Evolutionary conservation across 352 stramenopile genomes (phyloP).

Genomic region (Lagenidium giganteum): DNA sequence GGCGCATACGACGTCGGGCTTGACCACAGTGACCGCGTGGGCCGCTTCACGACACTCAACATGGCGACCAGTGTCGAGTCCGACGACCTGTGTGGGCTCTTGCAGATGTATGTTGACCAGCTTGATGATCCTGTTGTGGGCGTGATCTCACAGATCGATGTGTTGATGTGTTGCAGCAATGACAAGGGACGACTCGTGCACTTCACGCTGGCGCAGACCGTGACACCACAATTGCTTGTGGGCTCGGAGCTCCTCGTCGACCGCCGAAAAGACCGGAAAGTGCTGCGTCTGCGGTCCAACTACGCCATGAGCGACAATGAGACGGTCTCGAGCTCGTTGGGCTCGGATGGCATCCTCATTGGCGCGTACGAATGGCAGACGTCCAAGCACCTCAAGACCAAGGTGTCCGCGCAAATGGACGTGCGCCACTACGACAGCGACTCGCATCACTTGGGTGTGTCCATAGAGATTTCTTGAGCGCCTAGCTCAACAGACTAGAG

Average conservation of each 20-base stretch:
- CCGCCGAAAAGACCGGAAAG: slow-evolving; percentile 62
- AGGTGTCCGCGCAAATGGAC: slow-evolving; percentile 73
- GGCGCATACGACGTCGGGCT: slow-evolving; percentile 77
- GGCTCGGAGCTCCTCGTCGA: slow-evolving; percentile 63
- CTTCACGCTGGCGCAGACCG: slow-evolving; percentile 54
- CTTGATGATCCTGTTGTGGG: background rate
- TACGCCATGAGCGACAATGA: slow-evolving; percentile 45
- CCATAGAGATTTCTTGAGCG: slow-evolving; percentile 77
- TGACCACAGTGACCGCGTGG: slow-evolving; percentile 68
- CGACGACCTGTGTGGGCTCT: slow-evolving; percentile 53
- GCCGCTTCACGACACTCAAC: slow-evolving; percentile 59
- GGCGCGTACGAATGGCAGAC: slow-evolving; percentile 76
- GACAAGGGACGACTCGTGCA: slow-evolving; percentile 56
- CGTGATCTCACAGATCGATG: background rate
- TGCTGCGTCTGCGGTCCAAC: slow-evolving; percentile 47
- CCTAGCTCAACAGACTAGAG: too few relatives aligned
- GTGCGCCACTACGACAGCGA: slow-evolving; percentile 81
- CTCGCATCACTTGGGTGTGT: slow-evolving; percentile 77
- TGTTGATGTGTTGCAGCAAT: slow-evolving; percentile 28
- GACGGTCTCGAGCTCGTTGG: slow-evolving; percentile 49
- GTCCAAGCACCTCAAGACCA: slow-evolving; percentile 67
- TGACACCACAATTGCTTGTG: slow-evolving; percentile 51
- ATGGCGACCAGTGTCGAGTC: slow-evolving; percentile 51
- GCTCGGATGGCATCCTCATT: slow-evolving; percentile 70
- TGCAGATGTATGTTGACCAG: slow-evolving; percentile 74